phyloP scores from a whole-genome alignment of 345 rosid genomes.

The Moringa oleifera region DNA sequence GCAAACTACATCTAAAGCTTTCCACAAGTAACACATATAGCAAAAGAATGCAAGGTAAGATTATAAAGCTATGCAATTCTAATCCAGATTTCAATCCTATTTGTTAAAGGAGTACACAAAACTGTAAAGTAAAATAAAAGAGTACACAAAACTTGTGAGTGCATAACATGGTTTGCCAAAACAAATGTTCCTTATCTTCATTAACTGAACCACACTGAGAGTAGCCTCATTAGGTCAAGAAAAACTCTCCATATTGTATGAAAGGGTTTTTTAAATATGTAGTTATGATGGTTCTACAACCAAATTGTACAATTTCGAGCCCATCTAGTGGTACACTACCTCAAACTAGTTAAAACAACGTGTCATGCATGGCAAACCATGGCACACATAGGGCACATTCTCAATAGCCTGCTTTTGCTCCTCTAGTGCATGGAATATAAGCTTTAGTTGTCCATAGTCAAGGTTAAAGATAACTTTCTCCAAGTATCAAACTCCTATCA shows the following conservation, averaged over 20 bases:
- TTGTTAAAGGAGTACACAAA: too few species aligned
- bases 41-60: conserved; percentile 42
- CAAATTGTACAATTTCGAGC: conserved; percentile 93
- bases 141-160: too few species aligned
- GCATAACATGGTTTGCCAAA: too few species aligned
- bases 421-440: conserved; percentile 93
- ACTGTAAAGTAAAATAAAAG: too few species aligned
- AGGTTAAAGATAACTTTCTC: conserved; percentile 96
- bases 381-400: conserved; percentile 92
- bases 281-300: conserved; percentile 78
- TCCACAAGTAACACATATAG: background rate
- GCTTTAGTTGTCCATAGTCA: conserved; percentile 88
- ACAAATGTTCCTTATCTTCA: too few species aligned
- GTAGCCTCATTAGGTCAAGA: too few species aligned
- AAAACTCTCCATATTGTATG: too few species aligned
- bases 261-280: too few species aligned
- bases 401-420: conserved; percentile 91
- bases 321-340: conserved; percentile 85
- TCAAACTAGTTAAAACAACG: conserved; percentile 98
- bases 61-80: too few species aligned
- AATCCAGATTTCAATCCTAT: too few species aligned
- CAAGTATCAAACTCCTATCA: conserved; percentile 85
- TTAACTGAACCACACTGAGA: too few species aligned
- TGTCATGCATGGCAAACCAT: conserved; percentile 97
- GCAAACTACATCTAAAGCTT: background rate